Evolutionary conservation across 2,329 filamentous ascomycete genomes (phyloP).

Genomic region (Triangularia setosa): DNA sequence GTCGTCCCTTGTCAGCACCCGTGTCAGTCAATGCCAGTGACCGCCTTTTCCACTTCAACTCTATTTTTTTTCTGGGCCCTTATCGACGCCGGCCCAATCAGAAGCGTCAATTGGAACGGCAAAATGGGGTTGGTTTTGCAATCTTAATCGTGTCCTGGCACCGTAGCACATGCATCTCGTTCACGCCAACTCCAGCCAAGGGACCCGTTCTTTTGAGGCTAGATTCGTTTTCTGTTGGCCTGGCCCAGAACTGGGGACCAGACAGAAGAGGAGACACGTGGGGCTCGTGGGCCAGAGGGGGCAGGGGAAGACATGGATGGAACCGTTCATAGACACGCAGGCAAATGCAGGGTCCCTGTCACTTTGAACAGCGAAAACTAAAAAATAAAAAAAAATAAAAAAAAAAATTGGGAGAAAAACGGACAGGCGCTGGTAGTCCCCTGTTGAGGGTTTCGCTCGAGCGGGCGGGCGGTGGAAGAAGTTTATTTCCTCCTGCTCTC

Average conservation of each 20-base stretch:
- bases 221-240: neutral
- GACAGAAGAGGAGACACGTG: neutral
- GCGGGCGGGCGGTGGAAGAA: neutral
- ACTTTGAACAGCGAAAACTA: neutral
- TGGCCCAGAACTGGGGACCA: neutral
- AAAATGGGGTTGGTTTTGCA: neutral
- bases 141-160: neutral
- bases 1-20: neutral
- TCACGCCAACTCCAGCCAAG: neutral
- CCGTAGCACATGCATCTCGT: neutral
- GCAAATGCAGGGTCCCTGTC: neutral
- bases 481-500: neutral
- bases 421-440: neutral
- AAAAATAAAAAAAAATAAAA: neutral
- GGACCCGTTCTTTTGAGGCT: neutral
- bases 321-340: neutral
- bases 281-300: neutral
- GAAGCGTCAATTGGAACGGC: neutral
- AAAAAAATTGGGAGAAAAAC: neutral
- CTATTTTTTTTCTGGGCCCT: neutral
- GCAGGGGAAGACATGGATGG: neutral
- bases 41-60: neutral
- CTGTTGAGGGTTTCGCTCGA: neutral
- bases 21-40: neutral
- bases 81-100: neutral